Evolutionary conservation across 2,329 filamentous ascomycete genomes (phyloP).

Genomic region (Fusarium dlaminii): DNA sequence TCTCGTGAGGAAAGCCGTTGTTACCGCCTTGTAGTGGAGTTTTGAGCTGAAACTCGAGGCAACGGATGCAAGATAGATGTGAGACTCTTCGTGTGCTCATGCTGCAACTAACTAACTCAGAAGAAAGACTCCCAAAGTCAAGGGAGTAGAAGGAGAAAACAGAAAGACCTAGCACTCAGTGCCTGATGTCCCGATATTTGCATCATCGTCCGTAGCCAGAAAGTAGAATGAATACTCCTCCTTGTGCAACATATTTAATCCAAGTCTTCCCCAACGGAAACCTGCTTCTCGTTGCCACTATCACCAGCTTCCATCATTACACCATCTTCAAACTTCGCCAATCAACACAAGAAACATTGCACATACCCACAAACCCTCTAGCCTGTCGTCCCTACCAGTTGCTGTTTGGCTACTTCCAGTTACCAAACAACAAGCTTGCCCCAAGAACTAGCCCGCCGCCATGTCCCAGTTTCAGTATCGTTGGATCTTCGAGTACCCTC

Average conservation of each 20-base stretch:
- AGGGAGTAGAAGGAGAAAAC: background rate
- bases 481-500: slow-evolving; percentile 11
- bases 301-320: background rate
- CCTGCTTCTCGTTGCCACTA: background rate
- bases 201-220: background rate
- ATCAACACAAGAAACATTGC: background rate
- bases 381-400: background rate
- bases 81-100: background rate
- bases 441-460: no score
- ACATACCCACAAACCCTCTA: background rate
- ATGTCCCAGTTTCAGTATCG: background rate
- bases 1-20: background rate
- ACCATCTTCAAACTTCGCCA: background rate
- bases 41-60: slow-evolving; percentile 10
- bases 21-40: background rate
- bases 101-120: background rate
- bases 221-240: background rate
- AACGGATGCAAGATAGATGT: background rate
- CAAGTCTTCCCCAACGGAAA: background rate
- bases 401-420: background rate
- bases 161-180: background rate
- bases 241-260: background rate
- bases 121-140: background rate
- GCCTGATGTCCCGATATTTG: background rate
- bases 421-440: background rate